Base-by-base conservation (phyloP, 306 rosid genomes). In the Crataegus laevigata region DNA sequence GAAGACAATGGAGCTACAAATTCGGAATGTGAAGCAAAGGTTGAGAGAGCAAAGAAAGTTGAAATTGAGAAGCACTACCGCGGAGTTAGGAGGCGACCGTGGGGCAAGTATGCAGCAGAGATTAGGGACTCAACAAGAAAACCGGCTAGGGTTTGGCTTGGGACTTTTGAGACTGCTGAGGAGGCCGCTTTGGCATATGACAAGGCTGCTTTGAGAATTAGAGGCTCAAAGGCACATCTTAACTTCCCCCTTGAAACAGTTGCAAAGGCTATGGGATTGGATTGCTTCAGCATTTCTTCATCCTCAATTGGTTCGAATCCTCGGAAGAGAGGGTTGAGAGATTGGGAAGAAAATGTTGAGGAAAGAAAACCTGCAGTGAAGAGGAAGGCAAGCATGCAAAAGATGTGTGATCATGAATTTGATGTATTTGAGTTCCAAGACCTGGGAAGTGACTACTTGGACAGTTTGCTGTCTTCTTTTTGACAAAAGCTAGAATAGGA, bases 51-150 rank as follows among this genome's bases (percentile, higher is more conserved):
- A n/a, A 84, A 83, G 75, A 83, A 50, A 55, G 80, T 10, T 2
- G 75, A 43, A 19, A 3, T 62, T 29, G 26, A 60, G 11, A 90
- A 69, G 82, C 97, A 88, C 80, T 94, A 88, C 73, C 82, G 98
- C 7, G 98, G 98, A 43, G 98, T 94, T 25, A 86, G 98, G 79
- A 87, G 98, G 79, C 82, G 98, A 52, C 98, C 97, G 25, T 94
- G 98, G 98, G 98, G 98, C 0, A 94, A 90, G 83, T 94, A 94
- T 58, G 98, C 98, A 0, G 97, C 98, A 0, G 98, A 94, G 32
- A 94, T 94, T 12, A 80, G 98, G 82, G 98, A 94, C 61, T 90
- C 98, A 0, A 80, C 96, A 0, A 86, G 83, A 59, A 91, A 91
- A 83, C 91, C 97, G 3, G 87, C 94, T 6, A 84, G 98, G 32